Evolutionary conservation across 495 filamentous ascomycete species (phyloP).

Genomic region (Neurospora sp.): DNA sequence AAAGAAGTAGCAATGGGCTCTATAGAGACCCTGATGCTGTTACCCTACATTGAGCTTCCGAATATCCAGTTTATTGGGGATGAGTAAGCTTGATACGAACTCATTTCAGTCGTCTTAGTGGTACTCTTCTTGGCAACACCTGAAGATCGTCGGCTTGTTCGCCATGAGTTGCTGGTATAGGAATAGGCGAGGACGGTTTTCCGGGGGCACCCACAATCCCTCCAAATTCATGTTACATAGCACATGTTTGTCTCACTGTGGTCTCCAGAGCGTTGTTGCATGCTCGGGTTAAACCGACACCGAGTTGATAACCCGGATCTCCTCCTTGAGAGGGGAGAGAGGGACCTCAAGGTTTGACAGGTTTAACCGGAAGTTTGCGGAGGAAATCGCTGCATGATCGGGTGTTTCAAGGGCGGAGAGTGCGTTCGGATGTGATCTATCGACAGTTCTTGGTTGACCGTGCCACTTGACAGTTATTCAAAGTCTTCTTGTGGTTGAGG

Average conservation of each 20-base stretch:
- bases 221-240: background rate
- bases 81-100: background rate
- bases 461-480: background rate
- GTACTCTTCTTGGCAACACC: background rate
- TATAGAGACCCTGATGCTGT: background rate
- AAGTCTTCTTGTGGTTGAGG: background rate
- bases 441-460: background rate
- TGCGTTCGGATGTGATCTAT: background rate
- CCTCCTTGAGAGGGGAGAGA: background rate
- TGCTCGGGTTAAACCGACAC: background rate
- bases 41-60: background rate
- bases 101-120: background rate
- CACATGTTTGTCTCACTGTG: background rate
- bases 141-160: background rate
- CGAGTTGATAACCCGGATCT: background rate
- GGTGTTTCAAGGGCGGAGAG: background rate
- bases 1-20: background rate
- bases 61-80: background rate
- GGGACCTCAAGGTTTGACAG: background rate
- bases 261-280: background rate
- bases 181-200: background rate
- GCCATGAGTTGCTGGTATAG: background rate
- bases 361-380: background rate
- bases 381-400: background rate
- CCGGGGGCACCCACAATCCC: background rate